Evolutionary conservation across 164 flowering plant species (phyloP), one percentile per base, ranked within the genome.

Genomic region (Vitis rupestris): DNA sequence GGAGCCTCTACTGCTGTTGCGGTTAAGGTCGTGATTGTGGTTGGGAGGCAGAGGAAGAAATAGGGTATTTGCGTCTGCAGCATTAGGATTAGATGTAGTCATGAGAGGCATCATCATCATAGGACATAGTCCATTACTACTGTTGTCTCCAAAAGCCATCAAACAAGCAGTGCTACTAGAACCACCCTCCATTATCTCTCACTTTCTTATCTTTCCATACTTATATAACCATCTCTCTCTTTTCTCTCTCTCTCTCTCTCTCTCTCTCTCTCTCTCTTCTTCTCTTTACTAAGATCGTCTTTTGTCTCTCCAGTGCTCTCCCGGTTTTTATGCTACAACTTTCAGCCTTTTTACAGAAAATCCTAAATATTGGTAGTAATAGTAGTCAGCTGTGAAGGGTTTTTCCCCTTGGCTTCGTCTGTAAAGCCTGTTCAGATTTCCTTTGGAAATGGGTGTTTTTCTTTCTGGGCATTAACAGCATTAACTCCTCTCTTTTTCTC

Each of bases 291-390:
- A 63, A 61, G 50, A 59, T 55, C 17, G 59, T 53, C 17, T 48
- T 7, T 10, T 12, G 57, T 27, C 12, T 31, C 30, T 50, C 29
- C 68, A 64, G 72, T 63, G 68, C 50, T 72, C 93, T 82, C 93
- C 93, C 93, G 93, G 77, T 81, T 77, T 87, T 89, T 81, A 80
- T 57, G 93, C 88, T 75, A 50, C 77, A 53, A 65, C n/a, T 49
- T 68, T 73, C 88, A 82, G 87, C 52, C 86, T 80, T 87, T 81
- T 78, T 82, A 71, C 78, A 80, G 82, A 70, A 87, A 83, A 82
- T 83, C 82, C 83, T 76, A 81, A 81, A 79, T 66, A 75, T 78
- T 69, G 72, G 63, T 72, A 63, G 66, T 64, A 44, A 74, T 64
- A 58, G 74, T 66, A 77, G 78, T 56, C 50, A n/a, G 8, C 17